Evolutionary conservation across 1,284 basidiomycete species (phyloP), one percentile per base, ranked within the genome.

Genomic region (Cutaneotrichosporon sp.): DNA sequence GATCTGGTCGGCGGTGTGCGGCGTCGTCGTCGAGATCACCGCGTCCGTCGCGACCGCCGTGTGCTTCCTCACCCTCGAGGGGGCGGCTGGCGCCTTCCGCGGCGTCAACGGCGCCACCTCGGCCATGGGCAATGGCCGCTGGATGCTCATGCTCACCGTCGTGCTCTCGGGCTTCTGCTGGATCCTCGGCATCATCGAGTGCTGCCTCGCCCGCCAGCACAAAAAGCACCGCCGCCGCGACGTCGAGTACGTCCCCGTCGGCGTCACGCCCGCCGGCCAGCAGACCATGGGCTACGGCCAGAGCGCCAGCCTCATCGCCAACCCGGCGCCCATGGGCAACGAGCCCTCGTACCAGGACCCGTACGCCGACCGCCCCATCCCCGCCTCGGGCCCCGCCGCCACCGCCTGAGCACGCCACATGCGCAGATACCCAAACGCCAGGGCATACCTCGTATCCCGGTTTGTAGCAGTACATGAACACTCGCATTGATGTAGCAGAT

Each of bases 181-280:
- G 51, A 27, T 53, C 24, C 33, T 53, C 9, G 51, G 51, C 11
- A 25, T 53, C 34, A 22, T 53, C 51, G 51, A 53, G 34, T 53
- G 51, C 51, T 53, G 34, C 33, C 51, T 53, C 14, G 51, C 51
- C 11, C 34, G 51, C 20, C 3, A 53, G 51, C 34, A 53, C 51
- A 53, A 38, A 20, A 53, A 53, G 24, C 33, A 13, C 20, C n/a
- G 13, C n/a, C 3, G 16, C 13, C 5, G 6, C 18, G 34, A 38
- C 7, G 22, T 25, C 22, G 51, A 53, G 51, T 53, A 53, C 14
- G 51, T 36, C 13, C 22, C 51, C 20, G 34, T 53, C 22, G 34
- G 51, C 22, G 14, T 20, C 9, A 9, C 33, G 3, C 49, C 50
- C 2, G 18, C 18, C 8, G 25, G 27, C 13, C 16, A n/a, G 27